phyloP scores from a whole-genome alignment of 192 early-diverging fungal species.

The Rhizoclosmatium sp. region DNA sequence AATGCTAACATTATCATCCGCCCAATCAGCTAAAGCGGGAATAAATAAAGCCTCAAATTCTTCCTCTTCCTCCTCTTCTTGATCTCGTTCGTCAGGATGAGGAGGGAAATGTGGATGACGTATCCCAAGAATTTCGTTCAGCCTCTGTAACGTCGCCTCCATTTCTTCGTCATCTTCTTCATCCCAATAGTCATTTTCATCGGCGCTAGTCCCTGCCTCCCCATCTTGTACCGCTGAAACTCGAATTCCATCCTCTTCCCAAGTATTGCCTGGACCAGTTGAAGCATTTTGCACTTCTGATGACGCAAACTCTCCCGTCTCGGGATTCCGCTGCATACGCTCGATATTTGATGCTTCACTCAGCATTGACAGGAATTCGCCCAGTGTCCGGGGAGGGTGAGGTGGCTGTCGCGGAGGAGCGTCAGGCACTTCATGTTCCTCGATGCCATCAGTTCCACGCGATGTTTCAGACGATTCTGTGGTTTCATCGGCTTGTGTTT shows the following conservation, averaged over 20 bases:
- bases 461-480: background rate
- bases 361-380: background rate
- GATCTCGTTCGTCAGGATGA: no score
- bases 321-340: background rate
- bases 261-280: background rate
- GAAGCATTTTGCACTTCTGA: background rate
- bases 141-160: no score
- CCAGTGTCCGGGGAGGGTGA: background rate
- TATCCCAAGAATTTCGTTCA: no score
- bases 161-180: no score
- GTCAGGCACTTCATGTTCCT: background rate
- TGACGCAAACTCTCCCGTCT: background rate
- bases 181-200: no score
- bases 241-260: background rate
- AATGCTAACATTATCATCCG: no score
- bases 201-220: background rate
- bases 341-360: background rate
- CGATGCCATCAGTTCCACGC: background rate
- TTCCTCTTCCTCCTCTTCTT: no score
- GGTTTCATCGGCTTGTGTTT: background rate
- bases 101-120: no score
- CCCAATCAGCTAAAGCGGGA: no score
- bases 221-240: background rate
- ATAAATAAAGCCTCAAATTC: no score
- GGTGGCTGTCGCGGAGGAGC: background rate